A percentile compares a stretch with the other conserved stretches of the same genome.
These are phyloP conservation scores for Huntiella savannae DNA, from an alignment of 2,329 filamentous ascomycete species.

Conservation along the genomic window DNA sequence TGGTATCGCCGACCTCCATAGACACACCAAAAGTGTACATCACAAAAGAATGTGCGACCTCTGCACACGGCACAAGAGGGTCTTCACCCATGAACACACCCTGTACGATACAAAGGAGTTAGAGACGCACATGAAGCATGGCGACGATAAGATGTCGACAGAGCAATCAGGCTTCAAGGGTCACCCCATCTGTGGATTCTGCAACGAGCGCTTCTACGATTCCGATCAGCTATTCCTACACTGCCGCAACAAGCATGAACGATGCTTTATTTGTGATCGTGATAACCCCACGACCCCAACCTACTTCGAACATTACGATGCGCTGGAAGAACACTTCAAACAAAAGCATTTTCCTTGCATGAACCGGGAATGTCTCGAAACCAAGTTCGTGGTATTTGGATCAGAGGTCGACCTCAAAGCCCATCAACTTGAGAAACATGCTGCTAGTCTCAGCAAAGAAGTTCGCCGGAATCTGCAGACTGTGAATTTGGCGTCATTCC, in stretches of 20 bases:
- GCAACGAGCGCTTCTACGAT: constrained; percentile 79
- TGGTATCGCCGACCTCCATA: constrained; percentile 35
- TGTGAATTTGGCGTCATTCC: constrained; percentile 76
- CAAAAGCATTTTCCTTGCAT: constrained; percentile 73
- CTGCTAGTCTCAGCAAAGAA: constrained; percentile 61
- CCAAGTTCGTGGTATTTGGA: constrained; percentile 94
- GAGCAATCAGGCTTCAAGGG: constrained; percentile 94
- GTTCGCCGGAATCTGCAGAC: constrained; percentile 62
- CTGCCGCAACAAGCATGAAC: constrained; percentile 83
- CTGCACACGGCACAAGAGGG: constrained; percentile 85
- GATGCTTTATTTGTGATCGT: constrained; percentile 85
- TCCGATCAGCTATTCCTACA: constrained; percentile 89
- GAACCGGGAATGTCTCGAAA: constrained; percentile 77
- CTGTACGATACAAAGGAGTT: constrained; percentile 69
- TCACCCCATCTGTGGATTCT: constrained; percentile 88
- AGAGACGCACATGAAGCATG: constrained; percentile 71
- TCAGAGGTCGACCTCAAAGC: constrained; percentile 89
- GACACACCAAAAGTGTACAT: constrained; percentile 70
- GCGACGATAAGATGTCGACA: constrained; percentile 72
- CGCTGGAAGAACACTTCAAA: constrained; percentile 69
- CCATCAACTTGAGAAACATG: constrained; percentile 73
- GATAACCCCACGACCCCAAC: constrained; percentile 52
- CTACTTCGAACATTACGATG: constrained; percentile 79
- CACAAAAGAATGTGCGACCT: constrained; percentile 81
- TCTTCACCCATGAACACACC: constrained; percentile 95